Evolutionary conservation across 75 land plant species (phyloP), one percentile per base, ranked within the genome.

Genomic region (Cunninghamia lanceolata): DNA sequence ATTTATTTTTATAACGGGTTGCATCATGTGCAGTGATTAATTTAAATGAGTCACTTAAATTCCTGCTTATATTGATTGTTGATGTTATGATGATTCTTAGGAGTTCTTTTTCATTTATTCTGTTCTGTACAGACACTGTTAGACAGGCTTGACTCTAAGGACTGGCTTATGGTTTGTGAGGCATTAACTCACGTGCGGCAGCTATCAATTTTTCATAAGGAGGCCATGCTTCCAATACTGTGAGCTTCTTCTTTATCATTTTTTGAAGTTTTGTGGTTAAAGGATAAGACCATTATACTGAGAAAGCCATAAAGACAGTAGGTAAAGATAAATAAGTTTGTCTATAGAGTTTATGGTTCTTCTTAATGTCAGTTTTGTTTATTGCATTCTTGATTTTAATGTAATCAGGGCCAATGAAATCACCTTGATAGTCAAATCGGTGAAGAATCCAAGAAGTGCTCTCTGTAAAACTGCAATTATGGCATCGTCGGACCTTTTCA

Each of bases 401-500:
- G 32, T 74, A 28, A 39, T 53, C 94, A 98, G 99, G 86, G 95
- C 83, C 9, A 86, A 91, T 83, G 92, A 94, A 63, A 86, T 94
- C 8, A 21, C 85, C 14, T 86, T 94, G 54, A 46, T 94, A 25
- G 93, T 94, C 42, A 98, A 98, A 76, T 91, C 99, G 1, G 73
- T 98, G 86, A 98, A 98, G 85, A 95, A 94, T 90, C 99, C 99
- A 38, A 94, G 99, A 87, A 98, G 99, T 90, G 99, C 99, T 76
- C 87, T 98, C 25, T 95, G 96, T 82, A 98, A 98, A 84, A 98
- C 99, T 86, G 96, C 99, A 70, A 92, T 98, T 75, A 98, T 98
- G 99, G 89, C 96, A 28, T 92, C 95, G 82, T 88, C 97, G 1
- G 99, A 98, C 73, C 88, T 98, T 45, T 94, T 98, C 86, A 92